Percentiles rank a stretch among this genome's conserved stretches.
These are phyloP conservation scores for Haematococcus sp. DNA, from an alignment of 139 green algal genomes.

Conservation along the genomic window DNA sequence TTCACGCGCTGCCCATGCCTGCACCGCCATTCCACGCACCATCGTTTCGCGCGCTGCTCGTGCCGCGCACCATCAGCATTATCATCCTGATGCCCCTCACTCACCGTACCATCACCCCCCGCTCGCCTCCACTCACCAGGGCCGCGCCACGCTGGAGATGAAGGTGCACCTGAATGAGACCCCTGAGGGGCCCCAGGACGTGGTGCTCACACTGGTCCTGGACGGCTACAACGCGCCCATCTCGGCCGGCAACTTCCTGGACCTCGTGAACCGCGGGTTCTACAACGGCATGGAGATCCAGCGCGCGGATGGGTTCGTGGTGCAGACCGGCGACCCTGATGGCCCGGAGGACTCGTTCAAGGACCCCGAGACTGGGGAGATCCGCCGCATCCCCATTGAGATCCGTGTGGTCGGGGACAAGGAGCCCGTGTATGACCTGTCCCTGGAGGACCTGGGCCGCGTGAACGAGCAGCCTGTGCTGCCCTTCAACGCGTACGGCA, in stretches of 20 bases:
- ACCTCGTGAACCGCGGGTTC: constrained; percentile 88
- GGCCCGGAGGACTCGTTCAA: constrained; percentile 50
- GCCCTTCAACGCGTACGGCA: constrained; percentile 99
- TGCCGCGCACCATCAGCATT: neutral
- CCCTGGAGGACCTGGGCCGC: constrained; percentile 89
- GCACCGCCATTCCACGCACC: too few species aligned
- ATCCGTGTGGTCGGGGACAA: constrained; percentile 86
- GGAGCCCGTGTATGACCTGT: constrained; percentile 92
- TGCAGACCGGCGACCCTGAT: constrained; percentile 94
- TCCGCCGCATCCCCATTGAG: constrained; percentile 90
- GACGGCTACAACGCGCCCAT: constrained; percentile 98
- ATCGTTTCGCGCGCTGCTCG: neutral
- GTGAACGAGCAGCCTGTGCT: constrained; percentile 88
- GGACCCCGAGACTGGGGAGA: constrained; percentile 52
- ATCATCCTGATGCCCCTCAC: neutral
- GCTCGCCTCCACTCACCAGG: constrained; percentile 40
- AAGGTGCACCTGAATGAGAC: constrained; percentile 67
- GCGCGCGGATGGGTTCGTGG: constrained; percentile 95
- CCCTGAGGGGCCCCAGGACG: constrained; percentile 51
- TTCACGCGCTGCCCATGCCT: too few species aligned
- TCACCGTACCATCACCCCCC: neutral
- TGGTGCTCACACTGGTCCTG: constrained; percentile 69
- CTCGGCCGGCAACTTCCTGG: constrained; percentile 88
- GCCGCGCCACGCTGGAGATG: constrained; percentile 92
- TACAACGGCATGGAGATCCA: constrained; percentile 98